Percentiles rank a stretch among this genome's conserved stretches.
These are phyloP conservation scores for Conringia planisiliqua DNA, from an alignment of 345 rosid species.

Conservation along the genomic window DNA sequence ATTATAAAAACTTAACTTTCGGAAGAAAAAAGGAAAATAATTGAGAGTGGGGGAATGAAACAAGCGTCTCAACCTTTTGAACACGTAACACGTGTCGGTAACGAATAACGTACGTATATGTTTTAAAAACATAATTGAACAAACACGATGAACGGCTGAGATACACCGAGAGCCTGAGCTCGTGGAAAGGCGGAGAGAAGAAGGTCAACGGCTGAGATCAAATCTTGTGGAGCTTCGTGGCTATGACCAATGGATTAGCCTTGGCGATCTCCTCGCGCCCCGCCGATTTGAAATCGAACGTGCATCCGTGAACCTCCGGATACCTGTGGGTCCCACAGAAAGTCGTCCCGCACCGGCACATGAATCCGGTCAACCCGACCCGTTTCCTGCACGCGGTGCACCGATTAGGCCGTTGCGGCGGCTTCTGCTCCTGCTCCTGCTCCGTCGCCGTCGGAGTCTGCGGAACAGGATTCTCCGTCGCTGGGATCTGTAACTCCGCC, in stretches of 20 bases:
- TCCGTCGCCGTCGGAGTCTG: not conserved
- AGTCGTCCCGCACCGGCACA: slow-evolving; percentile 46
- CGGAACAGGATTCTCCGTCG: not conserved
- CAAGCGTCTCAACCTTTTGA: slow-evolving; percentile 11
- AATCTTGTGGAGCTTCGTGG: slow-evolving; percentile 45
- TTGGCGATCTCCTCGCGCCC: slow-evolving; percentile 54
- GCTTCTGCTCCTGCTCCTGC: not conserved
- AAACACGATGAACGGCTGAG: slow-evolving; percentile 30
- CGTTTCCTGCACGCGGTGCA: slow-evolving; percentile 49
- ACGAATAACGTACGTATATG: not conserved
- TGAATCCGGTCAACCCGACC: slow-evolving; percentile 50
- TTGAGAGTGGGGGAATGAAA: slow-evolving; percentile 18
- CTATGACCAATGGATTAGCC: slow-evolving; percentile 49
- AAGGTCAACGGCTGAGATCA: slow-evolving; percentile 33
- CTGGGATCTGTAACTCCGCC: not conserved
- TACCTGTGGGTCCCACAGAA: slow-evolving; percentile 54
- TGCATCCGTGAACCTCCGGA: slow-evolving; percentile 49
- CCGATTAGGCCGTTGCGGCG: slow-evolving; percentile 38
- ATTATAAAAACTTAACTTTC: not conserved
- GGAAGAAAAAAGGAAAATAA: slow-evolving; percentile 16
- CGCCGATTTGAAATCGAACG: slow-evolving; percentile 47
- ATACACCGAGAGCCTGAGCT: too few relatives aligned
- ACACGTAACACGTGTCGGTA: slow-evolving; percentile 20
- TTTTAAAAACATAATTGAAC: too few relatives aligned
- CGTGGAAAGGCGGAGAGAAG: too few relatives aligned